Base-by-base conservation (phyloP, 768 basidiomycete genomes). In the Boletus rufocinnamomeus region DNA sequence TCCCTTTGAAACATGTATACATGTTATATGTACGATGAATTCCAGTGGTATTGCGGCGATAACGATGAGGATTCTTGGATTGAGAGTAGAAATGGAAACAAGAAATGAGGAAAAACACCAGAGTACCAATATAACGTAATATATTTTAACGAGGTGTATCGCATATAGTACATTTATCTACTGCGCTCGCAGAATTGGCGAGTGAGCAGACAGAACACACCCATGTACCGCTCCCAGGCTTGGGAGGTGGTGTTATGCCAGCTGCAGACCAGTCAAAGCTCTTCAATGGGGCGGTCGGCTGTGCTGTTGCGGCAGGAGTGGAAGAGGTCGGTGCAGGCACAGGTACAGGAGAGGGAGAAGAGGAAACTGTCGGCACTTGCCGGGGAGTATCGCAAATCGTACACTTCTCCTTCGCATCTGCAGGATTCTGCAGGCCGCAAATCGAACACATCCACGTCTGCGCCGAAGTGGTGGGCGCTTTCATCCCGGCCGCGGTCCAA, bases 401-500 rank as follows among this genome's bases (percentile, higher is more conserved):
- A 60, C 82, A 83, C 60, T 82, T 81, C 34, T 77, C 76, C 49
- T 63, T 71, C 17, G 71, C 77, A 25, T 62, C 65, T 4, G 63
- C 72, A 4, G 77, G 67, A 54, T 78, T 82, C 50, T 66, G 65
- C 37, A 79, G 63, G 67, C 72, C 74, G 59, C 90, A 92, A 4
- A 69, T 63, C 1, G 69, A 72, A 66, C 89, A 91, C 17, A 62
- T 81, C 89, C 89, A 91, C n/a, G 60, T 63, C 47, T 63, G 66
- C 6, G 58, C 53, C 21, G 63, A 28, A 35, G 61, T 53, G 16
- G 64, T 60, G 6, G 84, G 80, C 3, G 78, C 69, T 61, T 81
- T 85, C 54, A 82, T 68, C 4, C 85, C 87, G 1, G 85, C 85
- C 11, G 84, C 85, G 2, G 79, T 75, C 81, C 84, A 89, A 63